Conservation (phyloP, 345 rosid species). For the Euclidium syriacum region DNA sequence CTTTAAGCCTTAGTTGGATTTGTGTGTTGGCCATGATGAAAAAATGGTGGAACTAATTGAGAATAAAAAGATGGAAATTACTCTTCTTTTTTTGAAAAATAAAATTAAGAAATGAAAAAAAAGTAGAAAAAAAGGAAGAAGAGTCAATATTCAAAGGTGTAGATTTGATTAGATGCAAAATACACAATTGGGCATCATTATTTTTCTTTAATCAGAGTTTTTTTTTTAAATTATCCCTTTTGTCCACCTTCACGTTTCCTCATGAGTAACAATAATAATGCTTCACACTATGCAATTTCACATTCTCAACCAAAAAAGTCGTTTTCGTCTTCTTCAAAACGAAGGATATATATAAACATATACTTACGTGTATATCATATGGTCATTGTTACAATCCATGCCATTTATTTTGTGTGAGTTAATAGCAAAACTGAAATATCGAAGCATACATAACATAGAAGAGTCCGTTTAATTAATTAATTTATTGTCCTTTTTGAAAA, state of each 20-base stretch:
- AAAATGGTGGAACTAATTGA: constrained; percentile 4
- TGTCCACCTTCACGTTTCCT: constrained; percentile 30
- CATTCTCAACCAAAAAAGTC: constrained; percentile 28
- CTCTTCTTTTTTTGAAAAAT: not conserved
- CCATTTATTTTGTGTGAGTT: not conserved
- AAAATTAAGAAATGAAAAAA: not conserved
- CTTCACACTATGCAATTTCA: constrained; percentile 25
- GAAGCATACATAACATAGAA: not conserved
- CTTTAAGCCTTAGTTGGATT: constrained; percentile 27
- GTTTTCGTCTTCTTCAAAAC: constrained; percentile 25
- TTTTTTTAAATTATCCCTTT: constrained; percentile 8
- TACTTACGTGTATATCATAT: not conserved
- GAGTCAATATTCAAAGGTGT: constrained; percentile 26
- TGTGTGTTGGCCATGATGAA: constrained; percentile 35
- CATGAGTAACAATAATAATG: constrained; percentile 34
- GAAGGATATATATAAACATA: constrained; percentile 21
- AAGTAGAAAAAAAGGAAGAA: constrained; percentile 13
- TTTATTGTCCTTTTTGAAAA: no score
- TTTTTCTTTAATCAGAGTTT: constrained; percentile 21
- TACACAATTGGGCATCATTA: constrained; percentile 21
- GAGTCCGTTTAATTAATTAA: not conserved
- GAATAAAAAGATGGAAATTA: not conserved
- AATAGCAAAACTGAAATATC: not conserved
- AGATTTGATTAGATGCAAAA: constrained; percentile 29
- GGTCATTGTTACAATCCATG: not conserved